phyloP scores from a whole-genome alignment of 1,284 basidiomycete species.

The Ustilago vetiveriae region DNA sequence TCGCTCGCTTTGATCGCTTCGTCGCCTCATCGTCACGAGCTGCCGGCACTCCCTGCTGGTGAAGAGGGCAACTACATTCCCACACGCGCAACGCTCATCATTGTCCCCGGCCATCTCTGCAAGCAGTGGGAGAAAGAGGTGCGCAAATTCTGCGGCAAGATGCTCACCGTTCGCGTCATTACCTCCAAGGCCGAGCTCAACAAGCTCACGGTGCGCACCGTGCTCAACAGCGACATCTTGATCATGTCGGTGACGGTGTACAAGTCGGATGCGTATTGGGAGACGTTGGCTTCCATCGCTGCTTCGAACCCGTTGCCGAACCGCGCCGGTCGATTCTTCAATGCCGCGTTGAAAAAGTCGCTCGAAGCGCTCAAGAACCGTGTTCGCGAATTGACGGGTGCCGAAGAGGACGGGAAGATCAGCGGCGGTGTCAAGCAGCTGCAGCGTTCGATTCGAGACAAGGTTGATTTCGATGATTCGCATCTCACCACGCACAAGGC shows the following conservation, averaged over 20 bases:
- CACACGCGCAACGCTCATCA: slow-evolving; percentile 80
- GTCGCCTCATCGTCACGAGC: slow-evolving; percentile 25
- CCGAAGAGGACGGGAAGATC: too few species aligned
- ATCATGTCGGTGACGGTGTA: slow-evolving; percentile 87
- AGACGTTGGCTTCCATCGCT: slow-evolving; percentile 45
- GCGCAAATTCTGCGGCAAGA: slow-evolving; percentile 77
- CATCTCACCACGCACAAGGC: slow-evolving; percentile 50
- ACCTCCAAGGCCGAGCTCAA: slow-evolving; percentile 80
- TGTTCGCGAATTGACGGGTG: slow-evolving; percentile 42
- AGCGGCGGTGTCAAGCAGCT: slow-evolving; percentile 23
- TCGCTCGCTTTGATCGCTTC: slow-evolving; percentile 77
- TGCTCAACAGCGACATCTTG: slow-evolving; percentile 85
- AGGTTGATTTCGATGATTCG: slow-evolving; percentile 46
- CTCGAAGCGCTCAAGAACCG: slow-evolving; percentile 50
- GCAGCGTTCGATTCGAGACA: slow-evolving; percentile 17
- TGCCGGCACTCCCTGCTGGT: slow-evolving; percentile 71
- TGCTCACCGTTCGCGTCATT: slow-evolving; percentile 77
- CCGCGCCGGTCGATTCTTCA: slow-evolving; percentile 54
- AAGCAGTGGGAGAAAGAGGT: slow-evolving; percentile 90
- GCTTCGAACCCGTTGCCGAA: slow-evolving; percentile 52
- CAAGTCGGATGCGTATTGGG: slow-evolving; percentile 69
- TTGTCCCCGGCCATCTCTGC: slow-evolving; percentile 89
- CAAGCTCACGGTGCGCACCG: slow-evolving; percentile 76
- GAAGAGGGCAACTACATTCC: slow-evolving; percentile 77
- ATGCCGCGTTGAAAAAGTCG: slow-evolving; percentile 48